phyloP scores from a whole-genome alignment of 148 eudicot genomes.

The Spergularia marina region DNA sequence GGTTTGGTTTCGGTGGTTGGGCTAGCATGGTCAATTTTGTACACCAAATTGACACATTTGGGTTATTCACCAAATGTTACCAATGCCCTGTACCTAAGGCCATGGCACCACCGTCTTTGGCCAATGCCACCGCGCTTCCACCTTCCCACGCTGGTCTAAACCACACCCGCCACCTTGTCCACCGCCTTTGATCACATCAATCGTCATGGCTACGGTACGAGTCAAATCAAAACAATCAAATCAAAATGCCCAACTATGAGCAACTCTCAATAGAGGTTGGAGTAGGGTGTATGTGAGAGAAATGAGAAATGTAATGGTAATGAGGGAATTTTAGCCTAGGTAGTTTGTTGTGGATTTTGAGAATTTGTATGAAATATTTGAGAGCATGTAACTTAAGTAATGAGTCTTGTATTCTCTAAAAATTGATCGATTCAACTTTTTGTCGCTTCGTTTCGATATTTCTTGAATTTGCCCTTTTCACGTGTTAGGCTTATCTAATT shows the following conservation, averaged over 20 bases:
- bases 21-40: slow-evolving; percentile 81
- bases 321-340: slow-evolving; percentile 1
- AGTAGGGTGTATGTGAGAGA: not conserved
- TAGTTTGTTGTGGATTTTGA: slow-evolving; percentile 27
- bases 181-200: slow-evolving; percentile 31
- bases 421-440: not conserved
- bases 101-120: slow-evolving; percentile 18
- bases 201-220: no score
- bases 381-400: slow-evolving; percentile 15
- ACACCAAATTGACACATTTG: slow-evolving; percentile 84
- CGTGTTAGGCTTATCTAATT: not conserved
- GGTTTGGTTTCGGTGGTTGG: slow-evolving; percentile 96
- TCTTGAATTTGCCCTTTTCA: not conserved
- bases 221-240: not conserved
- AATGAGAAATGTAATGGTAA: not conserved
- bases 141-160: slow-evolving; percentile 43
- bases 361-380: slow-evolving; percentile 20
- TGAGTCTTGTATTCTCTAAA: slow-evolving; percentile 10
- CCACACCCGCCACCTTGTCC: slow-evolving; percentile 35
- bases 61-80: slow-evolving; percentile 84
- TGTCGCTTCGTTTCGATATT: not conserved
- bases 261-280: not conserved
- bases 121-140: slow-evolving; percentile 48
- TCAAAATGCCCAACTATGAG: not conserved
- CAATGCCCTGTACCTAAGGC: slow-evolving; percentile 56